These are phyloP conservation scores for Ogataea trehaloabstinens DNA, from an alignment of 805 yeast species.

Conservation along the genomic window DNA sequence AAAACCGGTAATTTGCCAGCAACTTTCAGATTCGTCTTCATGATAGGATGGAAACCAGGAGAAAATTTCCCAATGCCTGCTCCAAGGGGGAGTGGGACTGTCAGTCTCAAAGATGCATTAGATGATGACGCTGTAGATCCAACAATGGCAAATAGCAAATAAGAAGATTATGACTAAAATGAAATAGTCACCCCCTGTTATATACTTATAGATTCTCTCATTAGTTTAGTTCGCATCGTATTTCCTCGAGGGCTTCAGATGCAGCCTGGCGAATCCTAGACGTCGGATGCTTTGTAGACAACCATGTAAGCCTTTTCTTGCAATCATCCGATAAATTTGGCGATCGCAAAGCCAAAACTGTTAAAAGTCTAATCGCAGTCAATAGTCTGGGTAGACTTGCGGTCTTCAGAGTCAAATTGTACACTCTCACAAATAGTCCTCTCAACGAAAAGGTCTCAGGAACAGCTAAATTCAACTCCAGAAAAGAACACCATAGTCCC, in stretches of 20 bases:
- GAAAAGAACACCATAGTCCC: constrained; percentile 34
- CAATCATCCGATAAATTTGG: constrained; percentile 14
- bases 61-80: constrained; percentile 69
- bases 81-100: constrained; percentile 67
- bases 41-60: constrained; percentile 88
- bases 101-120: constrained; percentile 64
- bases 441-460: constrained; percentile 31
- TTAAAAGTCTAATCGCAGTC: constrained; percentile 43
- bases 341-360: constrained; percentile 30
- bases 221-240: constrained; percentile 9
- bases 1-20: constrained; percentile 62
- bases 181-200: constrained; percentile 4
- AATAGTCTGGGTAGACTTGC: constrained; percentile 37
- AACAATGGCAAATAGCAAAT: neutral
- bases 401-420: constrained; percentile 56
- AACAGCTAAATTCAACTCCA: constrained; percentile 37
- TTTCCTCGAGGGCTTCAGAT: constrained; percentile 20
- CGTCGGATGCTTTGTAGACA: constrained; percentile 24
- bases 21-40: constrained; percentile 71
- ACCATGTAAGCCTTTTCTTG: constrained; percentile 22
- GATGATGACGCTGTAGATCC: constrained; percentile 3
- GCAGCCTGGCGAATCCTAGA: constrained; percentile 18
- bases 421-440: constrained; percentile 45
- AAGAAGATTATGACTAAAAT: constrained; percentile 15
- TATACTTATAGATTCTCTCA: neutral